Evolutionary conservation across 2,329 filamentous ascomycete genomes (phyloP), one percentile per base, ranked within the genome.

Genomic region (Moelleriella libera): DNA sequence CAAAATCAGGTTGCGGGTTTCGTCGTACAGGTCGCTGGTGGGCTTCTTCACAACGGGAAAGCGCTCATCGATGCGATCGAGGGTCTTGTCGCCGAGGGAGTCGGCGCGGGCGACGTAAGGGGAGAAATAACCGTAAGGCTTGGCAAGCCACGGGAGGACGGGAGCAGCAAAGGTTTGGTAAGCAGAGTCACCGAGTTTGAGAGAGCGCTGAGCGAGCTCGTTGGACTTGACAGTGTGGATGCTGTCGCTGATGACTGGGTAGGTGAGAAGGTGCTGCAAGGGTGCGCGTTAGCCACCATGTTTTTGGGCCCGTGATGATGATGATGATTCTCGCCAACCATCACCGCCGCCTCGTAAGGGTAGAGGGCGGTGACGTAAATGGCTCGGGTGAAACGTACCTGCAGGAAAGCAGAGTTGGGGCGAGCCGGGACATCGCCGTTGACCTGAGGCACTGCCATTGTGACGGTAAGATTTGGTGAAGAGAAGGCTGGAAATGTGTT

Each of bases 71-170:
- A 90, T 70, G 59, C 75, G 78, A 57, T 66, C 70, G 53, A 90
- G 72, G n/a, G 82, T 78, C 62, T 78, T 72, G 65, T 88, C 81
- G 54, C 83, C 85, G 46, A 94, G 68, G 50, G 77, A 68, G 63
- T 97, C 92, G 59, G 82, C 89, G 64, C 82, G 87, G 63, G 79
- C 72, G 54, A 94, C 76, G 67, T 96, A 96, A 1, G 90, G 89
- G 46, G 82, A 81, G 53, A 94, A 76, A 63, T 86, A 92, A 60
- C 78, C 74, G 70, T 88, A 90, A 37, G 89, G 88, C 57, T 77
- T 85, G 57, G 80, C 67, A 57, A 96, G 70, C 48, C 54, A 64
- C 30, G 86, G 85, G 48, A 90, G 68, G 53, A 95, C 68, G 21
- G 88, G 87, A 55, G 82, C 83, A 62, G 83, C 83, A 58, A 95